These are phyloP conservation scores for Huntiella moniliformis DNA, from an alignment of 2,329 filamentous ascomycete genomes.

Conservation along the genomic window DNA sequence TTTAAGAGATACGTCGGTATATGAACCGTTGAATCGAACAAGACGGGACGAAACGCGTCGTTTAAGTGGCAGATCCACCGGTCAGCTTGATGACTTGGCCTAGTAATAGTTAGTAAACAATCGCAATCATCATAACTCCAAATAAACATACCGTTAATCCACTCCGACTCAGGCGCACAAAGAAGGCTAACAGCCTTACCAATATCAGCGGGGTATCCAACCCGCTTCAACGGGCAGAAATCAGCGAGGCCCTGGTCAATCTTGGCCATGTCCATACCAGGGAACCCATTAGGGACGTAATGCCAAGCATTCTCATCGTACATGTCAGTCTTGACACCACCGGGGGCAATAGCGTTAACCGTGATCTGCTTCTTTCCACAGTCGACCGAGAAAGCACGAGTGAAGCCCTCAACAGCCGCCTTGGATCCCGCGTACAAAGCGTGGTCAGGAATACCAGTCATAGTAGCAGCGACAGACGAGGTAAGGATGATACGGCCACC, in stretches of 20 bases:
- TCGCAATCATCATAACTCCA: background rate
- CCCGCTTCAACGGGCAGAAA: slow-evolving; percentile 39
- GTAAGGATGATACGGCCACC: slow-evolving; percentile 58
- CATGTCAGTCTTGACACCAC: slow-evolving; percentile 62
- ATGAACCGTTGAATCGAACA: background rate
- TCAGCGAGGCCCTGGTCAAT: slow-evolving; percentile 37
- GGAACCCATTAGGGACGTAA: slow-evolving; percentile 38
- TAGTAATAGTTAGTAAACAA: slow-evolving; percentile 11
- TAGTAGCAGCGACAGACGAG: slow-evolving; percentile 47
- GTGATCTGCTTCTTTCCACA: slow-evolving; percentile 50
- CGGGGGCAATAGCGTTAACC: slow-evolving; percentile 54
- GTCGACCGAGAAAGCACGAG: slow-evolving; percentile 52
- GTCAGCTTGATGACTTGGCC: slow-evolving; percentile 24
- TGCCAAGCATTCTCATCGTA: slow-evolving; percentile 52
- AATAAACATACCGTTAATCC: slow-evolving; percentile 39
- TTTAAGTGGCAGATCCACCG: slow-evolving; percentile 18
- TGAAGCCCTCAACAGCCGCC: slow-evolving; percentile 54
- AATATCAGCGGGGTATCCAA: slow-evolving; percentile 39
- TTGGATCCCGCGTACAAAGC: slow-evolving; percentile 54
- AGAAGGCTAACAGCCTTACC: slow-evolving; percentile 37
- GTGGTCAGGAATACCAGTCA: slow-evolving; percentile 50
- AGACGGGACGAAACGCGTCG: background rate
- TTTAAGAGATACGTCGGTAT: too few species aligned
- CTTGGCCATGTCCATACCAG: slow-evolving; percentile 30
- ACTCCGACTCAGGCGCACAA: slow-evolving; percentile 39